Conservation (phyloP, 108 stramenopile species). For the Chaetoceros muelleri region DNA sequence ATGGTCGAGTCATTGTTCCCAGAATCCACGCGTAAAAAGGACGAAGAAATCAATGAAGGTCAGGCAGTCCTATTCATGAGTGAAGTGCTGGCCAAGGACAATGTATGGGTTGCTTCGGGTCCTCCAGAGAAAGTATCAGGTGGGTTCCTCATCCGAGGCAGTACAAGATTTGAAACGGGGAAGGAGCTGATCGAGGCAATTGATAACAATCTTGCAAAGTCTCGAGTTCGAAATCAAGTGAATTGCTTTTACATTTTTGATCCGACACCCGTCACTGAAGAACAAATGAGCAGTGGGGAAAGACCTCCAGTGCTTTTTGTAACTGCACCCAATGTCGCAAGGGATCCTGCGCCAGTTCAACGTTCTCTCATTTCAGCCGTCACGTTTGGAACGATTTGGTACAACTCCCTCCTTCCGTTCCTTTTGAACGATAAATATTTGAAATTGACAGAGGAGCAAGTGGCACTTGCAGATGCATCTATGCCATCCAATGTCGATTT, state of each 20-base stretch:
- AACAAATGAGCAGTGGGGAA: constrained; percentile 18
- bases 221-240: constrained; percentile 36
- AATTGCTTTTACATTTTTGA: constrained; percentile 44
- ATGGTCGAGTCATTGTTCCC: constrained; percentile 32
- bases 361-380: constrained; percentile 37
- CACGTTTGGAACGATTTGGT: constrained; percentile 65
- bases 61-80: constrained; percentile 35
- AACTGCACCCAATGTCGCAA: constrained; percentile 44
- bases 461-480: constrained; percentile 59
- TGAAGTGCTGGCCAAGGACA: constrained; percentile 46
- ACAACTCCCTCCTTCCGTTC: constrained; percentile 71
- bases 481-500: constrained; percentile 56
- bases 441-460: constrained; percentile 47
- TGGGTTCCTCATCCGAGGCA: constrained; percentile 53
- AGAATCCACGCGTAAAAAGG: constrained; percentile 53
- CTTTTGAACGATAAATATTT: constrained; percentile 52
- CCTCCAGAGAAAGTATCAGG: constrained; percentile 45
- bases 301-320: constrained; percentile 56
- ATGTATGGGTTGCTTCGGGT: constrained; percentile 31
- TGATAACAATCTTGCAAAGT: constrained; percentile 38
- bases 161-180: constrained; percentile 36
- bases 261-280: constrained; percentile 35
- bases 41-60: constrained; percentile 29
- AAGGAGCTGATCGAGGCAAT: constrained; percentile 55
- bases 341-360: constrained; percentile 32